Percentiles rank a stretch among this genome's conserved stretches.
Conservation (phyloP, 2,329 filamentous ascomycete genomes). For the Claviceps digitariae region DNA sequence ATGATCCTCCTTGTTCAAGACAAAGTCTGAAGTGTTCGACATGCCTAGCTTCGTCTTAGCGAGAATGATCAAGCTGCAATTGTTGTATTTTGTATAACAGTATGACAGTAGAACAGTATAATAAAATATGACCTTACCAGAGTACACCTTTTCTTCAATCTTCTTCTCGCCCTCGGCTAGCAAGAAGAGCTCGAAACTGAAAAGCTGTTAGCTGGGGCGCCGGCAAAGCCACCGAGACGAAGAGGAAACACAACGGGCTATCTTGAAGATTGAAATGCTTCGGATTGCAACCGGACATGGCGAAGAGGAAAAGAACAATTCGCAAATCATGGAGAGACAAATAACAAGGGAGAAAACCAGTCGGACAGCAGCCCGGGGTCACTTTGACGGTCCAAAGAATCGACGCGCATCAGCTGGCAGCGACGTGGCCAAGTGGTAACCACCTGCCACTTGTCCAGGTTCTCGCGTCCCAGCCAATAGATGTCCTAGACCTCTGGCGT, state of each 20-base stretch:
- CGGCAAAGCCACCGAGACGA: background rate
- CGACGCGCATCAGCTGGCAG: background rate
- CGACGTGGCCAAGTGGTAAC: background rate
- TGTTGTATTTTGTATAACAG: background rate
- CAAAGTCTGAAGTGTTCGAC: slow-evolving; percentile 89
- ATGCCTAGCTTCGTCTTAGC: slow-evolving; percentile 39
- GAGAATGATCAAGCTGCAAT: background rate
- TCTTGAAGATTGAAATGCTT: slow-evolving; percentile 26
- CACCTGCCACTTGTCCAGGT: background rate
- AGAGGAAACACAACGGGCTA: slow-evolving; percentile 18
- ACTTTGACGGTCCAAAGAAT: background rate
- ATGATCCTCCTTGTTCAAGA: slow-evolving; percentile 93
- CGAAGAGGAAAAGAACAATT: slow-evolving; percentile 1
- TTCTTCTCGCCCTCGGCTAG: slow-evolving; percentile 85
- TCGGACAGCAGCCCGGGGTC: background rate
- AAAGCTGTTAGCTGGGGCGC: slow-evolving; percentile 11
- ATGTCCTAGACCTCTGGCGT: background rate
- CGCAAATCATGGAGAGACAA: background rate
- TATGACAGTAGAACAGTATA: too few relatives aligned
- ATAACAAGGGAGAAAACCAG: too few relatives aligned
- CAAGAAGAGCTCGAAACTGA: slow-evolving; percentile 85
- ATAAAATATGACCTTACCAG: slow-evolving; percentile 44
- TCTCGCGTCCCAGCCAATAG: background rate
- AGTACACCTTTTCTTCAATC: slow-evolving; percentile 76
- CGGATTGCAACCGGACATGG: slow-evolving; percentile 24